Percentiles rank a stretch among this genome's conserved stretches.
Conservation (phyloP, 768 basidiomycete species). For the Tremella fuciformis region DNA sequence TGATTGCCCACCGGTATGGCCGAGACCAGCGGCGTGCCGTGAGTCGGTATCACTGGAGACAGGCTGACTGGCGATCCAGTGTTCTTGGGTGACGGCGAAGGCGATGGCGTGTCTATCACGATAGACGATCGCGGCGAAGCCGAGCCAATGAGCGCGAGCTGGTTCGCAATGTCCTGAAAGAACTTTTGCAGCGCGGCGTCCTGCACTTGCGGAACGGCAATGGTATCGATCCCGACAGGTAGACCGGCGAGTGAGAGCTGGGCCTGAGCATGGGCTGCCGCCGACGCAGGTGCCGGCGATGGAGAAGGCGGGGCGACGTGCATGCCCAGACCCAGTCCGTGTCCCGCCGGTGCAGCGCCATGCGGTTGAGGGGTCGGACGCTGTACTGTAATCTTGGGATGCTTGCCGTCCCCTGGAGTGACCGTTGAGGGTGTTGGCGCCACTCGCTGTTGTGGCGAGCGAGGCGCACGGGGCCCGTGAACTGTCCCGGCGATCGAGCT, state of each 20-base stretch:
- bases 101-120: slow-evolving; percentile 18
- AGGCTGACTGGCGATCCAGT: slow-evolving; percentile 1
- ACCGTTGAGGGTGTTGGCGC: slow-evolving; percentile 1
- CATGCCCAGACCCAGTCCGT: slow-evolving; percentile 25
- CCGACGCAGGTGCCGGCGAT: slow-evolving; percentile 27
- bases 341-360: slow-evolving; percentile 17
- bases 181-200: slow-evolving; percentile 76
- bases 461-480: background rate
- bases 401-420: slow-evolving; percentile 22
- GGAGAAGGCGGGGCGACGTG: slow-evolving; percentile 9
- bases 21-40: no score
- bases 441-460: background rate
- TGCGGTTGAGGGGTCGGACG: slow-evolving; percentile 27
- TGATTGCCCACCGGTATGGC: no score
- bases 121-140: slow-evolving; percentile 27
- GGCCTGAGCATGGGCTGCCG: slow-evolving; percentile 11
- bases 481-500: background rate
- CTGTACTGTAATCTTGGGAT: slow-evolving; percentile 40
- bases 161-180: slow-evolving; percentile 77
- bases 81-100: slow-evolving; percentile 20
- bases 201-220: slow-evolving; percentile 65
- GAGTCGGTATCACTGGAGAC: background rate
- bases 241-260: background rate
- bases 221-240: slow-evolving; percentile 20
- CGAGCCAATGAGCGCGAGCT: slow-evolving; percentile 63